Evolutionary conservation across 176 grass and related monocot genomes (phyloP), one percentile per base, ranked within the genome.

Genomic region (Pharus latifolius): DNA sequence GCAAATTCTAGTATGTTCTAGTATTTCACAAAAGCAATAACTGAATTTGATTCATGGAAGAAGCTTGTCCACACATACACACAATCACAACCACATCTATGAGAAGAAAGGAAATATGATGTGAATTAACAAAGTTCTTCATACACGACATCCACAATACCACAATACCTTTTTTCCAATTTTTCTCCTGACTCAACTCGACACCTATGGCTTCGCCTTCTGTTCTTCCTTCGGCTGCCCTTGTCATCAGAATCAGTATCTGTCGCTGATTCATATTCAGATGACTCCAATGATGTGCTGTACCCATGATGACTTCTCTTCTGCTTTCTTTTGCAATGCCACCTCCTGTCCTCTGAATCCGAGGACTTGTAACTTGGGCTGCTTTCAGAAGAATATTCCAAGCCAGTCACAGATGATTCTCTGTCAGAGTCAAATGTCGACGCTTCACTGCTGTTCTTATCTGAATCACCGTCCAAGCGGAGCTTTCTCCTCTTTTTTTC

Each of bases 401-500:
- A 68, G 49, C 42, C 74, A 47, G 55, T 65, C 26, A 81, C 69
- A 30, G 66, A 78, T 18, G 71, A 89, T 46, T 75, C 76, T 46
- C 60, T 74, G 40, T 73, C 77, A 26, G 78, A 77, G 32, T 84
- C 62, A 70, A 87, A 84, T 42, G 77, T 75, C 18, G 75, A 81
- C 19, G 73, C 77, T 75, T 82, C 77, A 41, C 88, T 82, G 28
- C 49, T 68, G 27, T 67, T 49, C 27, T 64, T 48, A 22, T 65
- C 85, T 56, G 80, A 70, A 73, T 81, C 77, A 13, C 44, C 72
- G 59, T 59, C 46, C 18, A 78, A 57, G 5, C 32, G 51, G 72
- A 81, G 69, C 47, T 87, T 87, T 38, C 84, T 82, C 44, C 49
- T 92, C 41, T 75, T 84, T 73, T 32, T 31, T n/a, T n/a, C n/a